These are phyloP conservation scores for Euphorbia tirucalli DNA, from an alignment of 345 rosid genomes.

Conservation along the genomic window DNA sequence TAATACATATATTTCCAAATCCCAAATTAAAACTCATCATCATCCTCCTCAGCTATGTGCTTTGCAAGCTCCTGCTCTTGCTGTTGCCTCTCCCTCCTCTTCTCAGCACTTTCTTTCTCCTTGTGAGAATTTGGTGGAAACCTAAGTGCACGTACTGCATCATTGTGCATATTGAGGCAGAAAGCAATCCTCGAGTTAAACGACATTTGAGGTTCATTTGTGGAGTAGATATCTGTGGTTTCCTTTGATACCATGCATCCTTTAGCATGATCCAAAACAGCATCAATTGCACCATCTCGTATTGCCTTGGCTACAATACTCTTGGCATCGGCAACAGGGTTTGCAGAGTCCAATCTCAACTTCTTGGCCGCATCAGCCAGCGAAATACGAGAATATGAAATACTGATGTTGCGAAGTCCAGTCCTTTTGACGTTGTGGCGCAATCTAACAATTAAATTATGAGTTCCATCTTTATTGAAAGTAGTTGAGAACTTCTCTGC, in stretches of 20 bases:
- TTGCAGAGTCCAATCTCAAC: slow-evolving; percentile 54
- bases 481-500: slow-evolving; percentile 68
- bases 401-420: slow-evolving; percentile 70
- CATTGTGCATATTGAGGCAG: slow-evolving; percentile 90
- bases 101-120: slow-evolving; percentile 82
- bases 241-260: slow-evolving; percentile 82
- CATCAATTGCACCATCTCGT: slow-evolving; percentile 85
- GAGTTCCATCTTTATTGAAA: slow-evolving; percentile 59
- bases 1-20: too few species aligned
- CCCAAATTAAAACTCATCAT: slow-evolving; percentile 57
- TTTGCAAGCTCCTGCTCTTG: slow-evolving; percentile 88
- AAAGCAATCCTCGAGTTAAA: slow-evolving; percentile 85
- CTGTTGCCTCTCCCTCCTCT: slow-evolving; percentile 80
- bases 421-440: slow-evolving; percentile 84
- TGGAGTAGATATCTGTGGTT: slow-evolving; percentile 82
- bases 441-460: slow-evolving; percentile 66
- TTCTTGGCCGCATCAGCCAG: slow-evolving; percentile 66
- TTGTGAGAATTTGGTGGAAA: slow-evolving; percentile 71
- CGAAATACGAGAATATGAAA: slow-evolving; percentile 72
- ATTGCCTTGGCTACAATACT: slow-evolving; percentile 85
- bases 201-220: slow-evolving; percentile 83
- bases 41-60: slow-evolving; percentile 88
- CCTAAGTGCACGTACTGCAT: slow-evolving; percentile 68
- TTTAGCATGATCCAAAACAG: slow-evolving; percentile 64
- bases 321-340: slow-evolving; percentile 74